Base-by-base conservation (phyloP, 345 rosid species). In the Linum tenue region DNA sequence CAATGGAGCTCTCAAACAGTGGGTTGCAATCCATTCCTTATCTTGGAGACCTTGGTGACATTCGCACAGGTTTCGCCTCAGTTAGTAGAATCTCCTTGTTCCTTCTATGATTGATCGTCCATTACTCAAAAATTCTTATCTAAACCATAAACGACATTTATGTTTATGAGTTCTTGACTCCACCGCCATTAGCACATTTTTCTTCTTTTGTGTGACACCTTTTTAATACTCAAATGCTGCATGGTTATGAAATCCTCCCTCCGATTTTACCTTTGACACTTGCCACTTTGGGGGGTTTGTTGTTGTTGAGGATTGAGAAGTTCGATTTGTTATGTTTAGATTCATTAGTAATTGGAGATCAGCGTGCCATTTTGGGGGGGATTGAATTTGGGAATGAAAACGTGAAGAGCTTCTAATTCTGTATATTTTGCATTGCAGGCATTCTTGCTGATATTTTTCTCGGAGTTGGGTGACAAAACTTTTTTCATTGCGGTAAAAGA, bases 31-130 rank as follows among this genome's bases (percentile, higher is more conserved):
- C 87, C 3, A 69, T 82, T 70, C 74, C 96, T 68, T 80, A 72
- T 64, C 14, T 90, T 4, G 90, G 85, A 68, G 96, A 90, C 82
- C 84, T 92, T 62, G 95, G 96, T 70, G 97, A 92, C 76, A 85
- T 90, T 84, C 88, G 85, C 90, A 86, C 92, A 88, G 97, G 97
- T 90, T 92, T 92, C 90, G 97, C 98, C 85, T 90, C 96, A 85
- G 97, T 90, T 84, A 90, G 94, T 88, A 82, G 72, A 85, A 85
- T 80, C 89, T 87, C 84, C 94, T 85, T 85, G 72, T 77, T 68
- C 69, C 85, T 80, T 67, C 39, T 72, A 56, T 7, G 8, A 41
- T n/a, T 72, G 68, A 1, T 67, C 51, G 42, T 67, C 31, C 39
- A 3, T 53, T 59, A 37, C 68, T 69, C 53, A 3, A 48, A 7